A percentile compares a stretch with the other conserved stretches of the same genome.
Conservation (phyloP, 768 basidiomycete species). For the Agaricus subrufescens region DNA sequence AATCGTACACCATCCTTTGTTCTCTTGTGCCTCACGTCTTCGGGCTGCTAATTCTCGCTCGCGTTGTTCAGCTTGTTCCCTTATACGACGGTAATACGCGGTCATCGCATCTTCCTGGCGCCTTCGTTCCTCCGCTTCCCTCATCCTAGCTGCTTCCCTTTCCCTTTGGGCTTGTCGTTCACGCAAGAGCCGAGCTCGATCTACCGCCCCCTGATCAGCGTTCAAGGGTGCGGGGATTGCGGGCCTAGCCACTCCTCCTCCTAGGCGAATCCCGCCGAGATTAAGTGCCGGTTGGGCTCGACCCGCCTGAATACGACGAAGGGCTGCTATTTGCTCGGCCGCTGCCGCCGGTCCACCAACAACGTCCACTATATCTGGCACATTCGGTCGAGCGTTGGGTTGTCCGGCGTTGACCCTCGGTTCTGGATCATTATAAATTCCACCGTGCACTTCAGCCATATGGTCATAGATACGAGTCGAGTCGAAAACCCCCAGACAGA, state of each 20-base stretch:
- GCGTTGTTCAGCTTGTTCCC: background rate
- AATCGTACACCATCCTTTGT: constrained; percentile 7
- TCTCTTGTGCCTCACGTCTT: background rate
- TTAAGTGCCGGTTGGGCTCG: background rate
- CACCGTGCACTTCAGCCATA: constrained; percentile 10
- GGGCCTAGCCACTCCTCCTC: no score
- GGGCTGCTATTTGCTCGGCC: constrained; percentile 5
- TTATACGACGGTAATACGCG: no score
- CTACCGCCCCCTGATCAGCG: no score
- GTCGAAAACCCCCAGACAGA: constrained; percentile 12
- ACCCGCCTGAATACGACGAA: constrained; percentile 1
- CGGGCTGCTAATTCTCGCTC: background rate
- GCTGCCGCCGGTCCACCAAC: constrained; percentile 1
- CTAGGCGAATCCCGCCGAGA: no score
- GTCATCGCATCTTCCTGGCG: background rate
- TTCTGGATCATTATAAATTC: constrained; percentile 2
- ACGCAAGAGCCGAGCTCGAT: no score
- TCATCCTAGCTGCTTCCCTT: background rate
- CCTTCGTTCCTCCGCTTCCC: background rate
- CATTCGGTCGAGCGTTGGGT: background rate
- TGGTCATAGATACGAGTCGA: constrained; percentile 10
- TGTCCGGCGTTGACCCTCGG: background rate
- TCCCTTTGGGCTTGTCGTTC: no score
- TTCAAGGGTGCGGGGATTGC: no score
- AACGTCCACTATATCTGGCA: constrained; percentile 5